These are phyloP conservation scores for Backusella luteola DNA, from an alignment of 192 early-diverging fungal genomes.

Conservation along the genomic window DNA sequence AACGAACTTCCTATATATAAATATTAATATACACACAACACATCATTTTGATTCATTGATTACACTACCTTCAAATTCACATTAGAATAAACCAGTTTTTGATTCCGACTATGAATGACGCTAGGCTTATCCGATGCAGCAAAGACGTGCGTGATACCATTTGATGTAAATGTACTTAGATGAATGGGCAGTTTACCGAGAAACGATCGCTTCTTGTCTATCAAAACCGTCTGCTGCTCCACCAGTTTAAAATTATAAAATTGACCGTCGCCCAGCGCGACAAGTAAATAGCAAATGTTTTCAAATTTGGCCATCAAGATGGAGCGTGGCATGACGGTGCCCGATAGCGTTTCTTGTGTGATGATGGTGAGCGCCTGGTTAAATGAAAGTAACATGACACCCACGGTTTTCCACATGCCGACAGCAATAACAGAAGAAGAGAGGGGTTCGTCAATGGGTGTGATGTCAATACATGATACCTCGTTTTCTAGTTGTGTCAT, in stretches of 20 bases:
- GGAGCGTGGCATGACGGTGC: slow-evolving; percentile 69
- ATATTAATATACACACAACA: background rate
- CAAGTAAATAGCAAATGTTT: slow-evolving; percentile 70
- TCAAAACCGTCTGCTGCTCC: slow-evolving; percentile 28
- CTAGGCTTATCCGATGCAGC: slow-evolving; percentile 85
- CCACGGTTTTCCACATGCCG: slow-evolving; percentile 72
- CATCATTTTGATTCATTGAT: no score
- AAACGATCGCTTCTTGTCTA: slow-evolving; percentile 59
- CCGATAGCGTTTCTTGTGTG: slow-evolving; percentile 46
- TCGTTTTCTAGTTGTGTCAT: slow-evolving; percentile 57
- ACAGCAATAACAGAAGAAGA: slow-evolving; percentile 52
- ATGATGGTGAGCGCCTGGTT: slow-evolving; percentile 50
- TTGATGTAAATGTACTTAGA: slow-evolving; percentile 56
- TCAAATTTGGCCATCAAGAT: slow-evolving; percentile 70
- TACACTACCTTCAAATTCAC: slow-evolving; percentile 75
- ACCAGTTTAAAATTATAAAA: slow-evolving; percentile 72
- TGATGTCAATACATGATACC: slow-evolving; percentile 75
- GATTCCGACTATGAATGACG: slow-evolving; percentile 68
- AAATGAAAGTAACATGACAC: slow-evolving; percentile 58
- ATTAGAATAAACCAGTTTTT: slow-evolving; percentile 83
- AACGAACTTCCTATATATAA: slow-evolving; percentile 52
- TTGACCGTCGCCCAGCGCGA: slow-evolving; percentile 84
- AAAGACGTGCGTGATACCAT: slow-evolving; percentile 68
- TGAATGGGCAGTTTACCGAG: slow-evolving; percentile 79
- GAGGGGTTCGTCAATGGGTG: slow-evolving; percentile 36